Conservation (phyloP, 495 filamentous ascomycete species). For the Eremomyces bilateralis region DNA sequence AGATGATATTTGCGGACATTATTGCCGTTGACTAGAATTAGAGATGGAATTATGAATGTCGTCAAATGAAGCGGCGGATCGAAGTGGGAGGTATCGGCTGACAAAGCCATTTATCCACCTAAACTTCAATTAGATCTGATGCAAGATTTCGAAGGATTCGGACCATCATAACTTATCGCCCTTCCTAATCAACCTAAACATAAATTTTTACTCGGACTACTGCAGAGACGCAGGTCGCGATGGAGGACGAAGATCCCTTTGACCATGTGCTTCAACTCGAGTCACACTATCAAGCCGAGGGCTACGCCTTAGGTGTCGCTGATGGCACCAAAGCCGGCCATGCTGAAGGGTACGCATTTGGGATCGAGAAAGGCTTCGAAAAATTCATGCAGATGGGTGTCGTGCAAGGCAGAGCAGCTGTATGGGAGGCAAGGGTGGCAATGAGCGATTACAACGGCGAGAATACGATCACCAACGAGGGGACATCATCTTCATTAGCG, state of each 20-base stretch:
- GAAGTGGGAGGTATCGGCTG: no score
- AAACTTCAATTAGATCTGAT: no score
- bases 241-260: conserved; percentile 26
- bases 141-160: no score
- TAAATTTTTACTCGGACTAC: conserved; percentile 6
- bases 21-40: no score
- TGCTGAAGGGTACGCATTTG: conserved; percentile 73
- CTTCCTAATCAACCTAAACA: no score
- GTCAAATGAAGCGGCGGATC: no score
- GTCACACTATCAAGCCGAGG: conserved; percentile 68
- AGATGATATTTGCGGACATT: no score
- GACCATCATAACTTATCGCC: no score
- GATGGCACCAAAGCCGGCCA: conserved; percentile 67
- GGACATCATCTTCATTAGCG: background rate
- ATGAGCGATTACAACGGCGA: background rate
- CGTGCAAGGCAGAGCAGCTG: conserved; percentile 56
- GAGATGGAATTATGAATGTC: no score
- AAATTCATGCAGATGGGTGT: conserved; percentile 65
- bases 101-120: no score
- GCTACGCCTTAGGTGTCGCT: conserved; percentile 47
- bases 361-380: conserved; percentile 80
- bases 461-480: background rate
- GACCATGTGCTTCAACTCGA: conserved; percentile 58
- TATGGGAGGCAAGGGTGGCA: conserved; percentile 50
- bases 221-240: background rate